These are phyloP conservation scores for Neonectria coccinea DNA, from an alignment of 2,329 filamentous ascomycete genomes.

Conservation along the genomic window DNA sequence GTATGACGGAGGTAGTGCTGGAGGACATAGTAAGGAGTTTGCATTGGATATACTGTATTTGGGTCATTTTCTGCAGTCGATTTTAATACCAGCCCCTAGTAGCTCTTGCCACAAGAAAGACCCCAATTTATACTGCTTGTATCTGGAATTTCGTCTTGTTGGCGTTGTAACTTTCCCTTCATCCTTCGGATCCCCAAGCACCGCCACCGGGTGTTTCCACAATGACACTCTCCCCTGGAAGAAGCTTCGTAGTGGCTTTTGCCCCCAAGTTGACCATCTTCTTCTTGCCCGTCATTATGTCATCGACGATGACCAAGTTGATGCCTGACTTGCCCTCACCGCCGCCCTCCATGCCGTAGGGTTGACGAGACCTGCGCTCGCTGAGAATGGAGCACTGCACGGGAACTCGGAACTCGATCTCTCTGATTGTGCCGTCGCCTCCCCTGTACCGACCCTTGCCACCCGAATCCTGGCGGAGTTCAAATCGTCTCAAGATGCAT, in stretches of 20 bases:
- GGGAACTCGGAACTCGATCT: conserved; percentile 84
- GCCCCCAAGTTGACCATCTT: conserved; percentile 46
- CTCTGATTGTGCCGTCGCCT: conserved; percentile 81
- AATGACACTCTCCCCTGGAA: conserved; percentile 41
- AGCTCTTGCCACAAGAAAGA: no score
- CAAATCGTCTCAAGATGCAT: conserved; percentile 48
- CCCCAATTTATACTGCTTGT: no score
- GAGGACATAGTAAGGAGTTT: no score
- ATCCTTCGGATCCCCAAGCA: conserved; percentile 34
- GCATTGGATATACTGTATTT: no score
- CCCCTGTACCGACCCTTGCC: conserved; percentile 75
- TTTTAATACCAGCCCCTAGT: no score
- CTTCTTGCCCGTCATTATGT: conserved; percentile 47
- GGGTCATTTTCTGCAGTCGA: no score
- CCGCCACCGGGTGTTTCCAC: conserved; percentile 45
- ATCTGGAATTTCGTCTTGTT: no score
- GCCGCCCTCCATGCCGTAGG: conserved; percentile 80
- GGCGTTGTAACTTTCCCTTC: no score
- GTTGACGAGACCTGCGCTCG: conserved; percentile 79
- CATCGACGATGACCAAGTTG: conserved; percentile 72
- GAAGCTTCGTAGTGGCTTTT: conserved; percentile 38
- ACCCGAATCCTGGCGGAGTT: conserved; percentile 53
- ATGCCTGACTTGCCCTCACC: conserved; percentile 74
- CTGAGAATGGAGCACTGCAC: conserved; percentile 83
- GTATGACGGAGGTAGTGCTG: no score